Evolutionary conservation across 345 rosid species (phyloP), one percentile per base, ranked within the genome.

Genomic region (Hibiscus syriacus): DNA sequence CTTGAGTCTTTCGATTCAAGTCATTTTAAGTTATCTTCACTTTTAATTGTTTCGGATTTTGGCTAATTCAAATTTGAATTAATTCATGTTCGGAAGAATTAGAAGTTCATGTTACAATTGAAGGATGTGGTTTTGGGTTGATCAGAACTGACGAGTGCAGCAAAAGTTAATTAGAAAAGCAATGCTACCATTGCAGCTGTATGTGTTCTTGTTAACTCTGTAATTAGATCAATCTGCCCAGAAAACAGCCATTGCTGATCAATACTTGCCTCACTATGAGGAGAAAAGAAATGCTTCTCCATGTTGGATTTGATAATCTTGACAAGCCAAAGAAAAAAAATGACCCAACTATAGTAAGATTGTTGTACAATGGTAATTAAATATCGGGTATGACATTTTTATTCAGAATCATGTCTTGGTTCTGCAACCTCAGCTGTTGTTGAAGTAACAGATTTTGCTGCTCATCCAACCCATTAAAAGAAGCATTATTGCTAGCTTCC

Each of bases 391-490:
- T 16, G 62, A 29, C 72, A 54, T 74, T 27, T 74, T 68, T 56
- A 74, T 55, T 65, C 7, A 43, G 85, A 49, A 93, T 89, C 80
- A 77, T 84, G 74, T 82, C 83, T 72, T 93, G 97, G 70, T 84
- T 74, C 76, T 84, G 82, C 72, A 87, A 71, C 96, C 97, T 90
- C 39, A 83, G 9, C 36, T 86, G 82, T 19, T 89, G 94, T 72
- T 92, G 85, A 53, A 73, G 77, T 72, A 74, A 49, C 70, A 90
- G 50, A 53, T 54, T 78, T 55, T 80, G 76, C 45, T 79, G 81
- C 69, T 84, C 66, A 26, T 70, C 57, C 19, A 70, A 63, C 30
- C 20, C 75, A 48, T 23, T 61, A 41, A 46, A 52, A 32, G 57
- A 36, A 32, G n/a, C 46, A 57, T 66, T 56, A 6, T 45, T 38